These are phyloP conservation scores for Gracilaria domingensis DNA, from an alignment of 23 red algal species.

Conservation along the genomic window DNA sequence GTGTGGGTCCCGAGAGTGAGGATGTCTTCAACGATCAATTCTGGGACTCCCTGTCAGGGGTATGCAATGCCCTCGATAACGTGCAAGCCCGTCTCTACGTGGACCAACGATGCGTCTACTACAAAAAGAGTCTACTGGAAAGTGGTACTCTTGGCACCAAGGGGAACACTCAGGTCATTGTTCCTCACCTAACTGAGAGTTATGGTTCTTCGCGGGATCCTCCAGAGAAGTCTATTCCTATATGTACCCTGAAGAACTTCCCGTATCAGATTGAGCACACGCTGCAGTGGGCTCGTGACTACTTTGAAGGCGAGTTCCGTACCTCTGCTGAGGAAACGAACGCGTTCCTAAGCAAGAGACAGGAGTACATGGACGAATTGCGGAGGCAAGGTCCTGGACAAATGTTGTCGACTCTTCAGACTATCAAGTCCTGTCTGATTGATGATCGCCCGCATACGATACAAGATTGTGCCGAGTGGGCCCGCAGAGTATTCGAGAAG, in stretches of 20 bases:
- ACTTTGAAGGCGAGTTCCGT: conserved; percentile 93
- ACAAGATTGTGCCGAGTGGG: conserved; percentile 96
- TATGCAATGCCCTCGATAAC: conserved; percentile 99
- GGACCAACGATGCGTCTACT: conserved; percentile 98
- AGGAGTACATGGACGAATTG: conserved; percentile 86
- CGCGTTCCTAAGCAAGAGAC: conserved; percentile 70
- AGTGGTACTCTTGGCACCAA: conserved; percentile 98
- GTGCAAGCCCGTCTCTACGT: conserved; percentile 98
- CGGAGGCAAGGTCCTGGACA: conserved; percentile 87
- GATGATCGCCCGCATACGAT: conserved; percentile 74
- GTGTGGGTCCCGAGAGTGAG: conserved; percentile 97
- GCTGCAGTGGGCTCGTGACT: conserved; percentile 98
- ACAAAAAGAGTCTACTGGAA: conserved; percentile 95
- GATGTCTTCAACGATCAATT: conserved; percentile 93
- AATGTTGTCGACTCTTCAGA: conserved; percentile 85
- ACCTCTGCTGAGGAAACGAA: conserved; percentile 88
- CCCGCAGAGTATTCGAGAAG: conserved; percentile 85
- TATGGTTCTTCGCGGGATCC: conserved; percentile 97
- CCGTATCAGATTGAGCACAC: conserved; percentile 99
- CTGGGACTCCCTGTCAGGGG: conserved; percentile 93
- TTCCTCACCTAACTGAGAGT: conserved; percentile 91
- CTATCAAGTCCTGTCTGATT: conserved; percentile 73
- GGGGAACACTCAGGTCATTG: conserved; percentile 97
- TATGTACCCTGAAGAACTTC: conserved; percentile 99
- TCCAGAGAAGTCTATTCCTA: conserved; percentile 97